These are phyloP conservation scores for Dactylis glomerata DNA, from an alignment of 176 grass and related monocot species.

Conservation along the genomic window DNA sequence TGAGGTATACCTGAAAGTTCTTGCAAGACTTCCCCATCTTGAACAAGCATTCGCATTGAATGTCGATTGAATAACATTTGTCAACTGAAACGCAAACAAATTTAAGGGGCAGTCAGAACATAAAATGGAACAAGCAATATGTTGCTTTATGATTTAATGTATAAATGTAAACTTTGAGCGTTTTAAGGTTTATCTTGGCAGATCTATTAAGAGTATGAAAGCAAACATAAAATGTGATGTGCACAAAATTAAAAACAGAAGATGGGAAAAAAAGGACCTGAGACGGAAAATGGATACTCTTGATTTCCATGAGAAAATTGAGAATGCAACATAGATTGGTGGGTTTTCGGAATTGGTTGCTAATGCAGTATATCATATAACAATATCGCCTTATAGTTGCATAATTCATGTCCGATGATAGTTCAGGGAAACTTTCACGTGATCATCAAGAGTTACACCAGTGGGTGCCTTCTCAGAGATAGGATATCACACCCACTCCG, in stretches of 20 bases:
- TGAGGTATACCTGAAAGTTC: conserved; percentile 24
- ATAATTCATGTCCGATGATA: not conserved
- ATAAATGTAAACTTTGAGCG: not conserved
- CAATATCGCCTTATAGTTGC: not conserved
- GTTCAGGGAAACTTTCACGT: not conserved
- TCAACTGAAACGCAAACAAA: conserved; percentile 25
- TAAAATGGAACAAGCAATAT: not conserved
- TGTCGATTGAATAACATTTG: conserved; percentile 16
- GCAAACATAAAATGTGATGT: not conserved
- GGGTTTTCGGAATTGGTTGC: not conserved
- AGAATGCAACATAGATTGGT: not conserved
- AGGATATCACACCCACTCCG: not conserved
- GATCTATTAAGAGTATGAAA: not conserved
- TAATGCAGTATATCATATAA: not conserved
- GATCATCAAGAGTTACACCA: not conserved
- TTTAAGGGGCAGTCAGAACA: not conserved
- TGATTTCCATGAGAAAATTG: not conserved
- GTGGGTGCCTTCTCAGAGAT: not conserved
- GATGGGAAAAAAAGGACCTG: not conserved
- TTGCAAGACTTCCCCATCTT: conserved; percentile 33
- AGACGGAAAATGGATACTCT: not conserved
- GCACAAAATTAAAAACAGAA: not conserved
- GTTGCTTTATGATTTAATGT: not conserved
- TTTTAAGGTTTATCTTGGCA: not conserved
- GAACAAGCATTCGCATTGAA: conserved; percentile 6